These are phyloP conservation scores for Apophysomyces ossiformis DNA, from an alignment of 371 early-diverging fungal genomes.

Conservation along the genomic window DNA sequence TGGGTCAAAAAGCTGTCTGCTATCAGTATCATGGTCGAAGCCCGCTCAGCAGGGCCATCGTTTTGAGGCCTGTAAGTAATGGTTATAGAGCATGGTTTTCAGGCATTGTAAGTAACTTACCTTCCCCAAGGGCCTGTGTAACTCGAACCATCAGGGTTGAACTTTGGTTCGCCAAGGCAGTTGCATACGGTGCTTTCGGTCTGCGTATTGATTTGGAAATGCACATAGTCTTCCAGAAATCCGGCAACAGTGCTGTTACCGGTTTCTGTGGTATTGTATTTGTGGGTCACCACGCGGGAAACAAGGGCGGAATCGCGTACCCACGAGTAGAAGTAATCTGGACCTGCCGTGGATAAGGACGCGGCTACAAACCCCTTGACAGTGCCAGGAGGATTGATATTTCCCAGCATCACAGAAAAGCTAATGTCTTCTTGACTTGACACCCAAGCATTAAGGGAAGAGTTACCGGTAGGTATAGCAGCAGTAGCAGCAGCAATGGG, in stretches of 20 bases:
- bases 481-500: background rate
- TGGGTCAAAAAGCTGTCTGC: constrained; percentile 31
- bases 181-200: constrained; percentile 29
- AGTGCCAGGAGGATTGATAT: constrained; percentile 44
- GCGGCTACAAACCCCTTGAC: constrained; percentile 44
- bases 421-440: constrained; percentile 28
- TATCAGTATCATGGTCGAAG: constrained; percentile 54
- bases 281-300: constrained; percentile 46
- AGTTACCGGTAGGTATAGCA: constrained; percentile 28
- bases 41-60: constrained; percentile 85
- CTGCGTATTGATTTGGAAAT: constrained; percentile 38
- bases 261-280: constrained; percentile 23
- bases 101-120: constrained; percentile 10
- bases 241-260: constrained; percentile 17
- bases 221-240: constrained; percentile 42
- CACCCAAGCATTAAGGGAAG: constrained; percentile 31
- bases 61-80: constrained; percentile 66
- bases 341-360: constrained; percentile 46
- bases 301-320: constrained; percentile 74
- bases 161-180: constrained; percentile 82
- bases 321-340: constrained; percentile 84
- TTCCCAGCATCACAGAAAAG: constrained; percentile 27
- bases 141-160: constrained; percentile 62
- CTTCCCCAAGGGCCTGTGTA: constrained; percentile 66
- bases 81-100: background rate